Conservation (phyloP, 2,329 filamentous ascomycete species). For the Tolypocladium pustulatum region DNA sequence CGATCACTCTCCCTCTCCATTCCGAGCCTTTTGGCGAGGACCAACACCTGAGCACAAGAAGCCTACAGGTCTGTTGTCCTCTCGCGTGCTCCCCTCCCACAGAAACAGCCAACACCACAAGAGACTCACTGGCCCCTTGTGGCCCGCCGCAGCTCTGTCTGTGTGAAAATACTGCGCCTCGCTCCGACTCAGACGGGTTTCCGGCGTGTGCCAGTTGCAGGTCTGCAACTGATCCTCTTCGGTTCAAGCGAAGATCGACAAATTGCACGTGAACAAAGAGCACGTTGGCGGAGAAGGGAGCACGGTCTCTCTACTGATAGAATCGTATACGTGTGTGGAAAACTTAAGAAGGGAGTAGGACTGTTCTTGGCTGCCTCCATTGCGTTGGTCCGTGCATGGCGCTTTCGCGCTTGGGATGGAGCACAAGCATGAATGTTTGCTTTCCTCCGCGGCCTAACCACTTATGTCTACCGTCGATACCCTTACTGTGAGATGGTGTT, state of each 20-base stretch:
- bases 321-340: not conserved
- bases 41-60: not conserved
- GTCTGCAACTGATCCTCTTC: not conserved
- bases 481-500: not conserved
- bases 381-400: not conserved
- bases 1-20: not conserved
- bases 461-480: too few relatives aligned
- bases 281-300: not conserved
- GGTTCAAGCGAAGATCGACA: too few relatives aligned
- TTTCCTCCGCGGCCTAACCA: not conserved
- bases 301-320: not conserved
- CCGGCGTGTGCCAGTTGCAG: too few relatives aligned
- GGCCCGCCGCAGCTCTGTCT: not conserved
- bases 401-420: not conserved
- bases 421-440: not conserved
- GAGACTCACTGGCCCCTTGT: not conserved
- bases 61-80: not conserved
- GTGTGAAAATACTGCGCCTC: not conserved
- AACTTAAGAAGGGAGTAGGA: not conserved
- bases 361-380: not conserved
- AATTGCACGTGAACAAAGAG: not conserved
- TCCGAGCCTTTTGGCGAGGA: not conserved
- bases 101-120: not conserved
- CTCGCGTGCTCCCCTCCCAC: conserved; percentile 1
- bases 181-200: not conserved